Evolutionary conservation across 2,329 filamentous ascomycete species (phyloP).

Genomic region (Capronia americana): DNA sequence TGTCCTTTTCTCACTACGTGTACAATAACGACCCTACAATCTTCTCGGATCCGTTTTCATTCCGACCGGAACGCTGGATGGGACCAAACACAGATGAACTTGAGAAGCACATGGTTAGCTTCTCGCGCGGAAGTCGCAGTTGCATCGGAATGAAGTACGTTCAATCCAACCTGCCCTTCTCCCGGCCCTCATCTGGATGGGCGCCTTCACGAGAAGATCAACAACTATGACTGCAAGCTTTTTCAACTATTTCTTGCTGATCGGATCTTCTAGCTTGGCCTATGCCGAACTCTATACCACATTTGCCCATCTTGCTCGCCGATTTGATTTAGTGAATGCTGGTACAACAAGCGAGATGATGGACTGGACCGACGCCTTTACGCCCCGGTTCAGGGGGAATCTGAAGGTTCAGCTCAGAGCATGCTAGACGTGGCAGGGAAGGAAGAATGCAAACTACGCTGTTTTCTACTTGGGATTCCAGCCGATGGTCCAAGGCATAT

Average conservation of each 20-base stretch:
- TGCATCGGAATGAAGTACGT: constrained; percentile 50
- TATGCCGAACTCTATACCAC: constrained; percentile 44
- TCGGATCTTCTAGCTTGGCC: constrained; percentile 36
- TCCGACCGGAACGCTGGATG: constrained; percentile 53
- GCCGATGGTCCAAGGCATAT: not conserved
- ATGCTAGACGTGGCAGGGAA: not conserved
- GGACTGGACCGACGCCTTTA: constrained; percentile 22
- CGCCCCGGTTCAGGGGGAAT: constrained; percentile 18
- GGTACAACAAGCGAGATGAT: constrained; percentile 43
- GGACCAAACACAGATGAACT: constrained; percentile 44
- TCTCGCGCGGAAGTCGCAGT: constrained; percentile 49
- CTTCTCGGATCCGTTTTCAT: constrained; percentile 45
- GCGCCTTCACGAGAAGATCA: not conserved
- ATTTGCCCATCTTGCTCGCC: constrained; percentile 40
- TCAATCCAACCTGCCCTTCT: not conserved
- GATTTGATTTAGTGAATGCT: constrained; percentile 42
- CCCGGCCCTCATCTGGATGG: not conserved
- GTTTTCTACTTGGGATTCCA: not conserved
- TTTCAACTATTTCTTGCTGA: not conserved
- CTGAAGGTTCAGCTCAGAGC: constrained; percentile 15
- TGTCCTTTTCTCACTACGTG: constrained; percentile 25
- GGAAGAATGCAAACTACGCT: not conserved
- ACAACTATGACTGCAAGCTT: not conserved
- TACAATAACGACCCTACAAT: constrained; percentile 40
- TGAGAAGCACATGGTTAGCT: constrained; percentile 49